phyloP scores from a whole-genome alignment of 495 filamentous ascomycete genomes.

The Daldinia vernicosa region DNA sequence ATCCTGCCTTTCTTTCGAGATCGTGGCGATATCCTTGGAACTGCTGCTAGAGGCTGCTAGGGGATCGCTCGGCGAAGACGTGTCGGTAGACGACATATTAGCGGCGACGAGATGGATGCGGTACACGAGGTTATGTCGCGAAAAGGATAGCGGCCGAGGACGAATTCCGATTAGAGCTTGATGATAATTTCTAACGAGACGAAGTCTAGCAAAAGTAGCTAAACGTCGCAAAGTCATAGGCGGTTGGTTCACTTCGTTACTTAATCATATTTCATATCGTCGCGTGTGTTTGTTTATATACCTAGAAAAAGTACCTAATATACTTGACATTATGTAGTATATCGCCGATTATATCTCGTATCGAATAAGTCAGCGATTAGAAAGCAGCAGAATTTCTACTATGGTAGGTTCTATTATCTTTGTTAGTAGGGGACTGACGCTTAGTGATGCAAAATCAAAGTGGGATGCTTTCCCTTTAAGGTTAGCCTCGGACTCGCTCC shows the following conservation, averaged over 20 bases:
- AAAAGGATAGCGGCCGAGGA: neutral
- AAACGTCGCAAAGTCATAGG: conserved; percentile 23
- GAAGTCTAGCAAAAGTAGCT: conserved; percentile 11
- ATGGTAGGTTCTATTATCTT: neutral
- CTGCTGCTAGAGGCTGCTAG: neutral
- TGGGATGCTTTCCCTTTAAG: neutral
- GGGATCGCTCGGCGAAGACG: conserved; percentile 10
- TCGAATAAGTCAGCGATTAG: conserved; percentile 43
- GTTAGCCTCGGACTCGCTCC: too few relatives aligned
- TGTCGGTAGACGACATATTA: conserved; percentile 25
- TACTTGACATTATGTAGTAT: neutral
- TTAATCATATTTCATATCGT: neutral
- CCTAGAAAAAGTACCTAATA: too few relatives aligned
- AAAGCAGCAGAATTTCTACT: conserved; percentile 16
- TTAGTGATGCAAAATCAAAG: too few relatives aligned
- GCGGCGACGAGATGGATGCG: conserved; percentile 1
- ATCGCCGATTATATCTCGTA: neutral
- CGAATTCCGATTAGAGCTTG: neutral
- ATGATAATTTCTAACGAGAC: conserved; percentile 6
- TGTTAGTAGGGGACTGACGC: neutral
- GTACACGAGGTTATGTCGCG: conserved; percentile 3
- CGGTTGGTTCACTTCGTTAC: neutral
- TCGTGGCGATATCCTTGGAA: neutral
- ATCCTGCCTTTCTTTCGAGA: neutral
- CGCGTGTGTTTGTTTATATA: conserved; percentile 11